A percentile compares a stretch with the other conserved stretches of the same genome.
phyloP scores from a whole-genome alignment of 345 rosid species.

The Turnera subulata region DNA sequence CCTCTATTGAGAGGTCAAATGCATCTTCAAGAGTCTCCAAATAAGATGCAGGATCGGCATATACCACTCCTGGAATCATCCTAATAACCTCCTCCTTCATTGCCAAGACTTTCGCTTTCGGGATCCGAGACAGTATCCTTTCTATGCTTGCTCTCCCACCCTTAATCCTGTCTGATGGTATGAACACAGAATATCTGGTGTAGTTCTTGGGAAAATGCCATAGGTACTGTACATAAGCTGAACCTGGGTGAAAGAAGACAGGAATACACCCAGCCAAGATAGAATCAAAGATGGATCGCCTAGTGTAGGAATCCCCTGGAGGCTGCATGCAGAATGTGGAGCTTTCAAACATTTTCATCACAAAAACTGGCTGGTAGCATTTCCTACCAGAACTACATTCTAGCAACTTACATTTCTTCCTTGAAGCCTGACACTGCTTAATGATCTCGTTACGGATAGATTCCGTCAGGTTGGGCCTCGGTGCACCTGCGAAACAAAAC shows the following conservation, averaged over 20 bases:
- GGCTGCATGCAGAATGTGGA: constrained; percentile 79
- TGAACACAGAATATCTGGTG: constrained; percentile 53
- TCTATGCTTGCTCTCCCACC: constrained; percentile 49
- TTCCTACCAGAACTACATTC: constrained; percentile 11
- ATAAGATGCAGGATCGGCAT: constrained; percentile 50
- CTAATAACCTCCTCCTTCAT: constrained; percentile 64
- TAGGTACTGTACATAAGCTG: constrained; percentile 70
- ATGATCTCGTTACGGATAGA: constrained; percentile 57
- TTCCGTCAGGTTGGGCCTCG: constrained; percentile 45
- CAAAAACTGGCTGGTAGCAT: constrained; percentile 32
- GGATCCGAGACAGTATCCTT: constrained; percentile 38
- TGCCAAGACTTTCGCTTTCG: constrained; percentile 23
- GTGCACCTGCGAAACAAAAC: constrained; percentile 65
- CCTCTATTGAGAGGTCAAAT: constrained; percentile 62
- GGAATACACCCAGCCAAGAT: constrained; percentile 84
- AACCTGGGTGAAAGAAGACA: constrained; percentile 84
- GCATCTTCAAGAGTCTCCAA: constrained; percentile 62
- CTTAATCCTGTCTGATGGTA: constrained; percentile 33
- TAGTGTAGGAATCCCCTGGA: constrained; percentile 73
- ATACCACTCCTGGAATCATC: constrained; percentile 55
- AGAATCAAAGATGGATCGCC: constrained; percentile 78
- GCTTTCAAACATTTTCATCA: constrained; percentile 54
- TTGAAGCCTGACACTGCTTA: constrained; percentile 56
- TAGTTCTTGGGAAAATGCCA: constrained; percentile 79
- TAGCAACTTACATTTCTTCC: constrained; percentile 52